Base-by-base conservation (phyloP, 352 stramenopile genomes). In the Plasmopara viticola region DNA sequence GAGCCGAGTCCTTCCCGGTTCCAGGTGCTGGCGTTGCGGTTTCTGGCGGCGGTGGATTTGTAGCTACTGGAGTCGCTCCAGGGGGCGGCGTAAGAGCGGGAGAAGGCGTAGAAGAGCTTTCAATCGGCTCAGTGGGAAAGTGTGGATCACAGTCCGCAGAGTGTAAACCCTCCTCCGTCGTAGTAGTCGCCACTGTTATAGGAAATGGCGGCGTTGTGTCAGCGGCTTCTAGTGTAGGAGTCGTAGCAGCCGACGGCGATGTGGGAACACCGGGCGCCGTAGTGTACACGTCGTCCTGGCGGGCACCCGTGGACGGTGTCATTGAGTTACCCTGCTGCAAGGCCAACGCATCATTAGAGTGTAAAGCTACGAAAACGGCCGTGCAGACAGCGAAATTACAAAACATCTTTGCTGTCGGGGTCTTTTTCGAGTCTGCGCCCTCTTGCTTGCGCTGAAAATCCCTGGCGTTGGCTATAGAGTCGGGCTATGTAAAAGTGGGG, bases 281-380 rank as follows among this genome's bases (percentile, higher is more conserved):
- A 9, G 48, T 51, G 54, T 74, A 65, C 41, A 52, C 58, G 41
- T 71, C 43, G 29, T 60, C 51, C 41, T 57, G 46, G 41, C 48
- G 48, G 18, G 30, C 54, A 28, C 50, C 43, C 20, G 41, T 52
- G 12, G 39, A 25, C 13, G 54, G 46, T 39, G 56, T 60, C 17
- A 61, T 51, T 18, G 54, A 50, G 15, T 43, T 44, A 6, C 53
- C 53, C 38, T 64, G 62, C 44, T 58, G 31, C 45, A 67, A 35
- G 17, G 56, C 62, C 49, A 58, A 31, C 25, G 49, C 56, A 18
- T 71, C 55, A 54, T 71, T 65, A 46, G 59, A 70, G 59, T 62
- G 66, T 66, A 75, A 66, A 55, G 59, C 72, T 50, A 67, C 54
- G 20, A 71, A 51, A 60, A 64, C 64, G 60, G 49, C 66, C 64